Evolutionary conservation across 2,329 filamentous ascomycete species (phyloP), one percentile per base, ranked within the genome.

Genomic region (Tolypocladium cylindrosporum): DNA sequence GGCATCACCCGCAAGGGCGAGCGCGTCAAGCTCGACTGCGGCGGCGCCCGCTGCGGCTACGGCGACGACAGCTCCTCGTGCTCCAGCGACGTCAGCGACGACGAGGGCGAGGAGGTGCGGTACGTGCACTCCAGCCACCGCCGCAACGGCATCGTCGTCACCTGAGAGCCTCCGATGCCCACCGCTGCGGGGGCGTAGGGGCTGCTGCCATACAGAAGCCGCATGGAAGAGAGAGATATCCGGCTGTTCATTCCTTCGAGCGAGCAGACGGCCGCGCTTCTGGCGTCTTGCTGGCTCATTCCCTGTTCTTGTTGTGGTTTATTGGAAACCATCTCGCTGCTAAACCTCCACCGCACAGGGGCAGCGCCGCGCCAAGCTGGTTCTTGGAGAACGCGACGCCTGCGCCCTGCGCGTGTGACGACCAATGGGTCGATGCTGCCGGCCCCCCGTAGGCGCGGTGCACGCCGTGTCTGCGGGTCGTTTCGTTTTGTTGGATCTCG

Each of bases 1-100:
- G 93, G 92, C 67, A 96, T 97, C 79, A 97, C 92, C 63, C 89
- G 91, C 77, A 87, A 88, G 74, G 91, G 92, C 70, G 89, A 95
- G 74, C 87, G 92, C 69, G 89, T 97, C 82, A 94, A 93, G 83
- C 86, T 97, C 73, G 92, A 97, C 83, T 97, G 93, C 71, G 91
- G 91, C 66, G 93, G 93, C 66, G 80, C 86, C 61, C 87, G 90
- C 72, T 97, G 93, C 76, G 90, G 90, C 69, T 94, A 89, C 77
- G 83, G 82, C 63, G 87, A 90, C 68, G 85, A 88, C 61, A 83
- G 80, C 62, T 82, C 78, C 56, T 82, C 84, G 58, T 90, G 87
- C 79, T 91, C 86, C 65, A 88, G 82, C 66, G 87, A 87, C 65
- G 76, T 65, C 60, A 77, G 69, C 67, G 86, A 87, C 62, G 83